Conservation (phyloP, 73 alveolate genomes). For the Paramecium sonneborni region DNA sequence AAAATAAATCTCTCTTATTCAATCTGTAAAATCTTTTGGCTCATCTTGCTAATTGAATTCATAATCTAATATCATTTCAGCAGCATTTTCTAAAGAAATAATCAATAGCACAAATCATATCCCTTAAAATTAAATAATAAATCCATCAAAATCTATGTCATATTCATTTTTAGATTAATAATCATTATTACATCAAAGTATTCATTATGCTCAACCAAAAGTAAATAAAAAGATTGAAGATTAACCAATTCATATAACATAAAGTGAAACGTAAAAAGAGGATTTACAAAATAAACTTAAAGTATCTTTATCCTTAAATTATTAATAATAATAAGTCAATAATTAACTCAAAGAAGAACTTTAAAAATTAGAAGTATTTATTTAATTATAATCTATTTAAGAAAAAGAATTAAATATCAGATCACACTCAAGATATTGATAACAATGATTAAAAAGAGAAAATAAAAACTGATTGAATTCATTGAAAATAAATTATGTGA, state of each 20-base stretch:
- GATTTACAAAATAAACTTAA: background rate
- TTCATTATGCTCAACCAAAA: background rate
- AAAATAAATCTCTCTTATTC: slow-evolving; percentile 2
- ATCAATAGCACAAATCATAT: background rate
- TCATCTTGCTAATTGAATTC: background rate
- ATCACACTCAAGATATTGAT: background rate
- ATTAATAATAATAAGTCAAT: background rate
- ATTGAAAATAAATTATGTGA: background rate
- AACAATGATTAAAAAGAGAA: background rate
- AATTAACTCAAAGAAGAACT: background rate
- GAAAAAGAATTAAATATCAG: background rate
- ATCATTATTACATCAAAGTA: background rate
- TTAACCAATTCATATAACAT: background rate
- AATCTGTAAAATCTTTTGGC: background rate
- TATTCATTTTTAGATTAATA: background rate
- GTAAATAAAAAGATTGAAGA: background rate
- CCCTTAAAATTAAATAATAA: background rate
- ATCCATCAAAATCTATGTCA: background rate
- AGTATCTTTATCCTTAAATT: background rate
- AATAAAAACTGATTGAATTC: background rate
- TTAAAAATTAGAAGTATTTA: background rate
- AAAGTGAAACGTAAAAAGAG: background rate
- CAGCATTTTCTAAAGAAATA: background rate
- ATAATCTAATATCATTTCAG: background rate
- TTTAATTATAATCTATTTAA: background rate